A percentile compares a stretch with the other conserved stretches of the same genome.
Conservation (phyloP, 768 basidiomycete species). For the Mycena albidolilacea region DNA sequence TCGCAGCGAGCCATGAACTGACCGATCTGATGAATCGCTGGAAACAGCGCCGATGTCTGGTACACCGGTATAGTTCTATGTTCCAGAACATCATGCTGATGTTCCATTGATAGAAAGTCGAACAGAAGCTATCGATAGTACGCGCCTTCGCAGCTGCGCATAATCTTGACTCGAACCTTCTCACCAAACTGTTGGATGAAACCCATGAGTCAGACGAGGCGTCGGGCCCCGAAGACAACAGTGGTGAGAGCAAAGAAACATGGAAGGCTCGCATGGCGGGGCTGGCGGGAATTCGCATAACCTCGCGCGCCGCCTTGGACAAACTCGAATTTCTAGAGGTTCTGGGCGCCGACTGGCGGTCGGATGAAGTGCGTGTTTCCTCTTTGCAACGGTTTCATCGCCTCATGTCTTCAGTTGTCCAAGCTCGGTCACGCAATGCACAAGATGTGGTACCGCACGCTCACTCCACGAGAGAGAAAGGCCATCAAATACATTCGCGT, state of each 20-base stretch:
- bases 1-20: not conserved
- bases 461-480: not conserved
- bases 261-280: not conserved
- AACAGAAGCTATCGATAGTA: not conserved
- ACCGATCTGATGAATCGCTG: not conserved
- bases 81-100: not conserved
- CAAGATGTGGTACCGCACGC: not conserved
- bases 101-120: not conserved
- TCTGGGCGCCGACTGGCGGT: not conserved
- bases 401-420: not conserved
- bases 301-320: not conserved
- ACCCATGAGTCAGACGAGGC: not conserved
- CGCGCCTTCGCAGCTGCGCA: not conserved
- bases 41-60: not conserved
- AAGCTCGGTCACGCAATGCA: not conserved
- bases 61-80: not conserved
- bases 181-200: not conserved
- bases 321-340: conserved; percentile 13
- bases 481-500: not conserved
- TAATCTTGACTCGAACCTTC: not conserved
- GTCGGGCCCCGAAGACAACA: not conserved
- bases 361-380: not conserved
- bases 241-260: not conserved
- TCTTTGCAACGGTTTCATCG: not conserved
- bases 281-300: not conserved